Evolutionary conservation across 2,329 filamentous ascomycete genomes (phyloP).

Genomic region (Monosporascus sp.): DNA sequence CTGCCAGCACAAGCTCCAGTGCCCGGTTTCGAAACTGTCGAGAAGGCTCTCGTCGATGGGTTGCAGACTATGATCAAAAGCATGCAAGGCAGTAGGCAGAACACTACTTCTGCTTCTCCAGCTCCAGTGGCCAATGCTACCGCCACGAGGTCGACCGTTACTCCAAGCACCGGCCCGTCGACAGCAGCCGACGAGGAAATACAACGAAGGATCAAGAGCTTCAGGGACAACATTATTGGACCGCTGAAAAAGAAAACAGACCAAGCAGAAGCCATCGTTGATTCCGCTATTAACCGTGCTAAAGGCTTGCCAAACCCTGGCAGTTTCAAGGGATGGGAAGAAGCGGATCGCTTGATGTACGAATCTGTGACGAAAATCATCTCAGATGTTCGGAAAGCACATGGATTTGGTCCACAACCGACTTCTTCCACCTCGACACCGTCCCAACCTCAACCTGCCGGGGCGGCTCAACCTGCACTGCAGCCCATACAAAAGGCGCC

Average conservation of each 20-base stretch:
- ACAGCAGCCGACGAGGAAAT: constrained; percentile 22
- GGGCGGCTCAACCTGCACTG: constrained; percentile 12
- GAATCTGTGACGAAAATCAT: constrained; percentile 27
- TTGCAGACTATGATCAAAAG: constrained; percentile 25
- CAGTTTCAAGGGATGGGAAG: constrained; percentile 24
- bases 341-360: constrained; percentile 25
- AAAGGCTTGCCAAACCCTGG: constrained; percentile 23
- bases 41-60: constrained; percentile 21
- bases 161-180: constrained; percentile 19
- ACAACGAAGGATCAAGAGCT: constrained; percentile 23
- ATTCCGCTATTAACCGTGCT: constrained; percentile 27
- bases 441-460: constrained; percentile 4
- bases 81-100: constrained; percentile 18
- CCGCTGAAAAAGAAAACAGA: constrained; percentile 25
- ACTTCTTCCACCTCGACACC: constrained; percentile 9
- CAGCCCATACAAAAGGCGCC: constrained; percentile 12
- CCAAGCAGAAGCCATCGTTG: constrained; percentile 26
- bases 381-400: constrained; percentile 21
- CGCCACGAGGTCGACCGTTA: constrained; percentile 16
- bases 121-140: constrained; percentile 9
- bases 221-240: constrained; percentile 25
- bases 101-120: constrained; percentile 22
- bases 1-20: constrained; percentile 18
- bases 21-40: constrained; percentile 22
- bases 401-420: constrained; percentile 13